These are phyloP conservation scores for Trichosporon coremiiforme DNA, from an alignment of 1,284 basidiomycete genomes.

Conservation along the genomic window DNA sequence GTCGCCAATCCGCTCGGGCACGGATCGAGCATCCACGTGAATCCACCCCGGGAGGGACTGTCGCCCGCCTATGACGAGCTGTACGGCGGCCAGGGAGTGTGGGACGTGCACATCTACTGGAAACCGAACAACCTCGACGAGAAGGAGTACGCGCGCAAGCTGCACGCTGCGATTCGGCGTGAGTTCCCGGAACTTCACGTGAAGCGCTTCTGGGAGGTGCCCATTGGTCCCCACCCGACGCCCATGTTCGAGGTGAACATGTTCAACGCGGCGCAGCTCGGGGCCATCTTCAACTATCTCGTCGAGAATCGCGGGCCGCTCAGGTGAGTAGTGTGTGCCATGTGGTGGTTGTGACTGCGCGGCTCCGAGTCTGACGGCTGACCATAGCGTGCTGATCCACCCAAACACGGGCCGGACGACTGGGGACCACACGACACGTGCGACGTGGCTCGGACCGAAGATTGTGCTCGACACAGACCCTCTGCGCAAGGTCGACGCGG, in stretches of 20 bases:
- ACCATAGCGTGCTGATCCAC: conserved; percentile 68
- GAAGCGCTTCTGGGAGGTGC: conserved; percentile 26
- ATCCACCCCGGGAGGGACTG: conserved; percentile 23
- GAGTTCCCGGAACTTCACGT: conserved; percentile 30
- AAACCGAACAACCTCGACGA: conserved; percentile 28
- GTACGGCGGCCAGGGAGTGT: conserved; percentile 14
- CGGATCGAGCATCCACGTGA: conserved; percentile 61
- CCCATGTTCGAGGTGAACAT: conserved; percentile 72
- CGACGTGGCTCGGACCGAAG: conserved; percentile 69
- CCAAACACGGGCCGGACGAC: conserved; percentile 67
- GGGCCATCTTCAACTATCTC: conserved; percentile 67
- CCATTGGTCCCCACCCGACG: conserved; percentile 53
- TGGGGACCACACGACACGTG: conserved; percentile 66
- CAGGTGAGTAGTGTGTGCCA: conserved; percentile 57
- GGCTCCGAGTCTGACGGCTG: neutral
- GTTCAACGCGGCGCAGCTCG: conserved; percentile 67
- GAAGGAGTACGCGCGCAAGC: conserved; percentile 22
- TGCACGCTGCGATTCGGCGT: conserved; percentile 28
- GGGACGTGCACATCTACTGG: conserved; percentile 32
- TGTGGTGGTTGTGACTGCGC: neutral
- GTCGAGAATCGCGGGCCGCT: conserved; percentile 66
- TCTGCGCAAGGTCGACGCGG: neutral
- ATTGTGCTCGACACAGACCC: conserved; percentile 62
- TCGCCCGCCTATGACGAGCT: conserved; percentile 23
- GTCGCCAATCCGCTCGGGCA: conserved; percentile 57